These are phyloP conservation scores for Saccharomycopsis sp. DNA, from an alignment of 805 yeast genomes.

Conservation along the genomic window DNA sequence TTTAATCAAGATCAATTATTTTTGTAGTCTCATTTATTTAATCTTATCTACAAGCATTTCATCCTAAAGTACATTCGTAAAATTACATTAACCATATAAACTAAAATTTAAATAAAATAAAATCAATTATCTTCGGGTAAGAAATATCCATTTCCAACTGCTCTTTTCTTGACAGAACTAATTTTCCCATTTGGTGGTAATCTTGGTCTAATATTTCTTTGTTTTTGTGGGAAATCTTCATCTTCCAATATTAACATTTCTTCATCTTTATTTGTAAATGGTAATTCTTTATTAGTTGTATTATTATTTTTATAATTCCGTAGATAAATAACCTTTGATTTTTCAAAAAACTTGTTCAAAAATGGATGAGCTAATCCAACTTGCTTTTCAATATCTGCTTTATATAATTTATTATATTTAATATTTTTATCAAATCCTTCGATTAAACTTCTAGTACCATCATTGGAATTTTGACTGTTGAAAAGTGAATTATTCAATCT, in stretches of 20 bases:
- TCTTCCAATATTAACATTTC: constrained; percentile 50
- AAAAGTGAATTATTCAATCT: constrained; percentile 50
- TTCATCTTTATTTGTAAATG: constrained; percentile 18
- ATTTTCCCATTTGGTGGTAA: constrained; percentile 90
- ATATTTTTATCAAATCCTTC: constrained; percentile 52
- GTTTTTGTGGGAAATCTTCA: constrained; percentile 74
- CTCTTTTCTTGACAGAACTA: constrained; percentile 54
- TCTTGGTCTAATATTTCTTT: constrained; percentile 62
- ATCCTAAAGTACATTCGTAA: too few species aligned
- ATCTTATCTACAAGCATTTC: too few species aligned
- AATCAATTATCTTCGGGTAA: constrained; percentile 30
- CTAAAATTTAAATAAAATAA: too few species aligned
- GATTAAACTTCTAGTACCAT: constrained; percentile 38
- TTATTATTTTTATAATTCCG: constrained; percentile 34
- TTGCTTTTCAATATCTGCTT: constrained; percentile 40
- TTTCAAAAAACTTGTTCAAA: constrained; percentile 31
- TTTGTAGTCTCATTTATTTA: too few species aligned
- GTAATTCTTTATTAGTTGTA: constrained; percentile 26
- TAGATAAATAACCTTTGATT: constrained; percentile 32
- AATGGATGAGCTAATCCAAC: constrained; percentile 52
- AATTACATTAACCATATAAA: too few species aligned
- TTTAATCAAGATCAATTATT: too few species aligned
- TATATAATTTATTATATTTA: constrained; percentile 41
- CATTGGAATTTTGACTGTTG: constrained; percentile 32
- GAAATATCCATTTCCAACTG: constrained; percentile 43